Conservation (phyloP, 2,329 filamentous ascomycete species). For the Phaeophleospora eucalypticola region DNA sequence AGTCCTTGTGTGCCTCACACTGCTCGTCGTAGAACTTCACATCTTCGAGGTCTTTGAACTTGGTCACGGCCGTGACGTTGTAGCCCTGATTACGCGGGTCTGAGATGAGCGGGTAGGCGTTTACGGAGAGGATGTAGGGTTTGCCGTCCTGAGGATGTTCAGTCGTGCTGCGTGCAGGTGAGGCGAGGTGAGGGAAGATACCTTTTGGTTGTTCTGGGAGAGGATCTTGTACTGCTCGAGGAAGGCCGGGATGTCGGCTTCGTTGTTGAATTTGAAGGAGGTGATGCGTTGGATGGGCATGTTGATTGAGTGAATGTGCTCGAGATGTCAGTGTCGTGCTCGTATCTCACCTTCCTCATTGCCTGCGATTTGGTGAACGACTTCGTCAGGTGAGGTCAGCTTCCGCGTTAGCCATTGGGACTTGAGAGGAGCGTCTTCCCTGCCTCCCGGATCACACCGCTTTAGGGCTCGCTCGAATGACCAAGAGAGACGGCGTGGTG, state of each 20-base stretch:
- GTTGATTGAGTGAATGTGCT: constrained; percentile 1
- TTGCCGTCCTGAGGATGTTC: constrained; percentile 56
- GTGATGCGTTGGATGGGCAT: constrained; percentile 48
- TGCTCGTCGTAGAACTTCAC: constrained; percentile 66
- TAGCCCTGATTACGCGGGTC: constrained; percentile 62
- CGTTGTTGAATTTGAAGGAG: constrained; percentile 51
- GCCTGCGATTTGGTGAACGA: no score
- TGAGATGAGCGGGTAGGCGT: constrained; percentile 52
- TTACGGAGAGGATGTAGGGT: constrained; percentile 61
- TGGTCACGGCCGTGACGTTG: constrained; percentile 60
- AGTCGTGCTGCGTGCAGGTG: constrained; percentile 1
- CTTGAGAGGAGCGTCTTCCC: no score
- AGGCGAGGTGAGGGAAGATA: constrained; percentile 17
- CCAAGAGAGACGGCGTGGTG: no score
- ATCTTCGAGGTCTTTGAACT: constrained; percentile 62
- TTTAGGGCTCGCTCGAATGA: no score
- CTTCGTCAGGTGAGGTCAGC: no score
- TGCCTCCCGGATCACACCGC: no score
- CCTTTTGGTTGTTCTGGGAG: constrained; percentile 43
- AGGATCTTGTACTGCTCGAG: constrained; percentile 45
- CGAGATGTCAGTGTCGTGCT: neutral
- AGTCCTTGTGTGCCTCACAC: constrained; percentile 52
- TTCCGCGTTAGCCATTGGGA: no score
- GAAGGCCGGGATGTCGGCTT: constrained; percentile 41
- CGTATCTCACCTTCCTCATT: no score